Percentiles rank a stretch among this genome's conserved stretches.
Conservation (phyloP, 164 flowering plant genomes). For the Malania oleifera region DNA sequence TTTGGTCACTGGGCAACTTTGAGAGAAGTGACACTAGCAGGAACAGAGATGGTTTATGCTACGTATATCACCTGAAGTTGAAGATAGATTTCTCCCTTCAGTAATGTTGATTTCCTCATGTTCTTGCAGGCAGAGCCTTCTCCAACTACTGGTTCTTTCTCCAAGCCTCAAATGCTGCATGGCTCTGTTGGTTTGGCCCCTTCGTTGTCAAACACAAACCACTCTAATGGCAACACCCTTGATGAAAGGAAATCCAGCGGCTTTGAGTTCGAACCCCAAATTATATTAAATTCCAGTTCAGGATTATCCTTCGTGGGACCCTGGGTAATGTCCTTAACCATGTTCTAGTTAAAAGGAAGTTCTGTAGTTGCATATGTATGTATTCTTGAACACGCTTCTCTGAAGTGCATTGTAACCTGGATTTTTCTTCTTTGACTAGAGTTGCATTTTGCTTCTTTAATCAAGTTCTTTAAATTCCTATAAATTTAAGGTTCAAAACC, state of each 20-base stretch:
- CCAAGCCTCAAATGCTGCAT: conserved; percentile 37
- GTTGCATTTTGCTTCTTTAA: no score
- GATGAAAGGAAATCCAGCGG: conserved; percentile 36
- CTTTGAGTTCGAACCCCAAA: conserved; percentile 70
- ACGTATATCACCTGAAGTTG: not conserved
- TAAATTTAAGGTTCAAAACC: no score
- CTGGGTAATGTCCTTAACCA: conserved; percentile 39
- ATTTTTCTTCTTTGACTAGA: no score
- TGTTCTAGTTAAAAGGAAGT: not conserved
- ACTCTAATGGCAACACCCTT: conserved; percentile 22
- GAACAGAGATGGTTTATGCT: not conserved
- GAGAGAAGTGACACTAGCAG: not conserved
- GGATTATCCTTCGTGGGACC: conserved; percentile 26
- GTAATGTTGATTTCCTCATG: conserved; percentile 3
- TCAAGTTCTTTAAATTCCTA: no score
- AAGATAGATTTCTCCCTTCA: not conserved
- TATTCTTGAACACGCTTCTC: no score
- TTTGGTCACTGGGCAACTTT: not conserved
- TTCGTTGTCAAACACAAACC: conserved; percentile 23
- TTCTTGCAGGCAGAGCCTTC: conserved; percentile 72
- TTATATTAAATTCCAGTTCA: conserved; percentile 23
- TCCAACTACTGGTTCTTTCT: conserved; percentile 83
- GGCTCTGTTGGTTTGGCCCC: conserved; percentile 21
- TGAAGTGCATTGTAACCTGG: no score
- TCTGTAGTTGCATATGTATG: not conserved